Evolutionary conservation across 345 rosid species (phyloP), one percentile per base, ranked within the genome.

Genomic region (Eucalyptus curtisii): DNA sequence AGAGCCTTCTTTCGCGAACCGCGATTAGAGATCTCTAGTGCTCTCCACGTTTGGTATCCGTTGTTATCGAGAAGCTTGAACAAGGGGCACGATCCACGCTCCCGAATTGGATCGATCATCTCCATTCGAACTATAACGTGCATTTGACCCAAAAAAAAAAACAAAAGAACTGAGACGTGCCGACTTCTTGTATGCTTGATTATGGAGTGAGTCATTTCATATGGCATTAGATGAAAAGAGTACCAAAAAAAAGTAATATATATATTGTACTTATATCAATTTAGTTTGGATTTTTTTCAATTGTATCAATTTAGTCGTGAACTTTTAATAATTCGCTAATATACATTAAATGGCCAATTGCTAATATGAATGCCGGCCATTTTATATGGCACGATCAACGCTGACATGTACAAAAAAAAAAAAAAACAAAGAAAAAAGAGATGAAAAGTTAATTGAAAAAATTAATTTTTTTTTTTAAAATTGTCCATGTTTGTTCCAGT

Each of bases 201-300:
- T 16, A 5, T n/a, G 79, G 17, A 16, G 11, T 16, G 22, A 7
- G 2, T 66, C 79, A 16, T 8, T 16, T 8, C 79, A 66, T 66
- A 5, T 8, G 42, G 79, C 61, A 55, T 2, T 55, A 55, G 61
- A 55, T 9, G 61, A 22, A 24, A 10, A 55, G 2, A 4, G 61
- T 55, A 24, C 1, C 14, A 0, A 24, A 55, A 55, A 55, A 55
- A 55, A 4, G 0, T 9, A 1, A 10, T 24, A 55, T 9, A 55
- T 10, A 24, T 55, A 2, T 24, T 55, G 2, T 22, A 10, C 12
- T 22, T 25, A 25, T 55, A 25, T 25, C 30, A 24, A 22, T 24
- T 55, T 22, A 55, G 13, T 55, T 10, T 55, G 5, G 0, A 10
- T 1, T 9, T 24, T 24, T 55, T 52, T n/a, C n/a, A 24, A 55